Evolutionary conservation across 768 basidiomycete genomes (phyloP).

Genomic region (Suillus clintonianus): DNA sequence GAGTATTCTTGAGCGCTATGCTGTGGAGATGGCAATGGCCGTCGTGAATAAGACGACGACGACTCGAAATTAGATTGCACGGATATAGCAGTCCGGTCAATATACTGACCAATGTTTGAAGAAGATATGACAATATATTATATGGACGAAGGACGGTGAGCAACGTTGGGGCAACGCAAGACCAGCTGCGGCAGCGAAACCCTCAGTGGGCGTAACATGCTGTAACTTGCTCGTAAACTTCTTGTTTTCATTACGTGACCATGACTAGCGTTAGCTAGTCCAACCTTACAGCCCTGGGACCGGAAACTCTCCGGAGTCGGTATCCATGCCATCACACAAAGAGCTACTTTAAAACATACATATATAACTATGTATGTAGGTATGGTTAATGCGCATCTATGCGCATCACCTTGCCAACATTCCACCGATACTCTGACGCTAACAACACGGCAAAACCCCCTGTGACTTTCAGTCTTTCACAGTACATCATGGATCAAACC

Average conservation of each 20-base stretch:
- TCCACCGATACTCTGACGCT: not conserved
- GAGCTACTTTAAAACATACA: not conserved
- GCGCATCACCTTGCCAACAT: not conserved
- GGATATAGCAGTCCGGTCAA: constrained; percentile 2
- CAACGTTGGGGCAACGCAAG: not conserved
- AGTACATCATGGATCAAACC: not conserved
- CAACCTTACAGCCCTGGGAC: not conserved
- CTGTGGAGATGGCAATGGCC: constrained; percentile 4
- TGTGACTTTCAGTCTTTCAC: not conserved
- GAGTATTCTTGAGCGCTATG: not conserved
- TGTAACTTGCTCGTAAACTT: not conserved
- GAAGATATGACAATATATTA: not conserved
- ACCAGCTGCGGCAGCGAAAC: not conserved
- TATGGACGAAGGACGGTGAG: not conserved
- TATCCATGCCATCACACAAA: not conserved
- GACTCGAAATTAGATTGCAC: not conserved
- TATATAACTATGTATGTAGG: too few relatives aligned
- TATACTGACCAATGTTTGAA: not conserved
- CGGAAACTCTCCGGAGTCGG: not conserved
- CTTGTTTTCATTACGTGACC: not conserved
- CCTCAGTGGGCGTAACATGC: not conserved
- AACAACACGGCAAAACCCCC: not conserved
- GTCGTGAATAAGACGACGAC: not conserved
- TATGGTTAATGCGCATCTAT: too few relatives aligned
- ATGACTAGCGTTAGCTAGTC: too few relatives aligned